These are phyloP conservation scores for Kuraishia cidri DNA, from an alignment of 805 yeast genomes.

Conservation along the genomic window DNA sequence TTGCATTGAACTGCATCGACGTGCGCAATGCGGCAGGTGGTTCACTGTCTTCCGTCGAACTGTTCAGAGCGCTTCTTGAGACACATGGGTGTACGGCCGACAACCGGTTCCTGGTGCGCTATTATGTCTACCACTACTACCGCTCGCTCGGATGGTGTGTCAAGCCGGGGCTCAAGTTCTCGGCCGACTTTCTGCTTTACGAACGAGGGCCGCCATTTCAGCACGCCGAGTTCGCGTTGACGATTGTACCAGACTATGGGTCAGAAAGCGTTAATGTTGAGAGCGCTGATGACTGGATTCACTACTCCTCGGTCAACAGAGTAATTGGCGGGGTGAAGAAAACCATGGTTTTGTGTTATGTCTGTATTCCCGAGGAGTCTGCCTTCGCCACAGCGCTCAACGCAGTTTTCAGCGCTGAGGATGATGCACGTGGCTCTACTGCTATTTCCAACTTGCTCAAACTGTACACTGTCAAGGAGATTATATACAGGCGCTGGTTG, in stretches of 20 bases:
- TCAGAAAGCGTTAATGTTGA: constrained; percentile 18
- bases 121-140: constrained; percentile 78
- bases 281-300: constrained; percentile 34
- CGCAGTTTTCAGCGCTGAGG: not conserved
- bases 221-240: constrained; percentile 82
- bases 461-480: constrained; percentile 38
- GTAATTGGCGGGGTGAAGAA: constrained; percentile 86
- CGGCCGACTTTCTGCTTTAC: constrained; percentile 77
- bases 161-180: constrained; percentile 85
- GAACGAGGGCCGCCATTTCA: constrained; percentile 91
- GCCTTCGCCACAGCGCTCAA: constrained; percentile 11
- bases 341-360: constrained; percentile 59
- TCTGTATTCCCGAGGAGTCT: constrained; percentile 40
- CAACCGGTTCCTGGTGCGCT: constrained; percentile 39
- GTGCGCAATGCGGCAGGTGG: not conserved
- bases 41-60: not conserved
- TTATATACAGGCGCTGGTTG: constrained; percentile 74
- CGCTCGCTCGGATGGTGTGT: constrained; percentile 93
- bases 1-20: constrained; percentile 24
- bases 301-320: constrained; percentile 64
- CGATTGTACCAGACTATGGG: constrained; percentile 31
- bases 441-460: not conserved
- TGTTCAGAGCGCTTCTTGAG: not conserved
- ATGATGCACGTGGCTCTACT: constrained; percentile 6
- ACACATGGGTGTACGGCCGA: constrained; percentile 12